phyloP scores from a whole-genome alignment of 306 rosid species.

The Acacia melanoxylon region DNA sequence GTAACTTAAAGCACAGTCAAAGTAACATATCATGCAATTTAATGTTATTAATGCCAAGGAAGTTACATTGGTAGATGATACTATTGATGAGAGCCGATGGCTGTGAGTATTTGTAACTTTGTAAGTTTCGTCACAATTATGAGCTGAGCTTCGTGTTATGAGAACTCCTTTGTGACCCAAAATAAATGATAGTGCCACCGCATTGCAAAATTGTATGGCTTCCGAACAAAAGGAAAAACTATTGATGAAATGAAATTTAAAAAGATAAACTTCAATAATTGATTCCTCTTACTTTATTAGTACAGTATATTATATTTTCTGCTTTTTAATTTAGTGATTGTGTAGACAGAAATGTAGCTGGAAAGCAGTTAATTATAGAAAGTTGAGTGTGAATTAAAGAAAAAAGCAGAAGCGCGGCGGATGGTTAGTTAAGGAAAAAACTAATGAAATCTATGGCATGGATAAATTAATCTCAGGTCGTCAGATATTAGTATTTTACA shows the following conservation, averaged over 20 bases:
- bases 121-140: neutral
- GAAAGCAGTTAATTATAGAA: neutral
- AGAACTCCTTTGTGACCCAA: neutral
- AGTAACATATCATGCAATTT: neutral
- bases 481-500: neutral
- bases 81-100: neutral
- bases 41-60: neutral
- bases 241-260: neutral
- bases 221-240: neutral
- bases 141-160: neutral
- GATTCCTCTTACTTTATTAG: neutral
- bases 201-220: neutral
- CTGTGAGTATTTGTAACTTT: neutral
- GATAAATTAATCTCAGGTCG: neutral
- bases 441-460: neutral
- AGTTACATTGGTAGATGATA: neutral
- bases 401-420: constrained; percentile 28
- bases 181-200: neutral
- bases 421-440: constrained; percentile 12
- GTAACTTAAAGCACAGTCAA: neutral
- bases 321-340: neutral
- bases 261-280: neutral
- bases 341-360: neutral
- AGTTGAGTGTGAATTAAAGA: constrained; percentile 13
- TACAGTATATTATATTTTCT: neutral